These are phyloP conservation scores for Talaromyces verruculosus DNA, from an alignment of 2,329 filamentous ascomycete species.

Conservation along the genomic window DNA sequence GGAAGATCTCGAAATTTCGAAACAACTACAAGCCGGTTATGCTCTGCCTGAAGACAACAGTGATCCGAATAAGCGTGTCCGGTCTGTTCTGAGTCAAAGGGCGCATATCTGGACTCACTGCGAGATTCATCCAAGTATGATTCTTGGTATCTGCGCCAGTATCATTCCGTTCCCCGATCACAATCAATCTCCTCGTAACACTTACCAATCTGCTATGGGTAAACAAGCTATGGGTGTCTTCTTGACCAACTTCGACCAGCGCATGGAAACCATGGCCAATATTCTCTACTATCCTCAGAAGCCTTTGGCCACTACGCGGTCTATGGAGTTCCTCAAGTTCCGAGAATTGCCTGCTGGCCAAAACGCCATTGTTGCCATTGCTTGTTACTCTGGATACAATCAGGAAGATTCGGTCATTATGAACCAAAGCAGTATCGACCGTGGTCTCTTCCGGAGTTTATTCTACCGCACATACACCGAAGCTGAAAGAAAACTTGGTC, in stretches of 20 bases:
- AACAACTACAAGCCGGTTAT: slow-evolving; percentile 67
- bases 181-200: slow-evolving; percentile 96
- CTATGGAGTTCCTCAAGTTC: slow-evolving; percentile 99
- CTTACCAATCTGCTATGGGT: slow-evolving; percentile 98
- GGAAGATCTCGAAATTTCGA: slow-evolving; percentile 81
- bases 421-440: slow-evolving; percentile 99
- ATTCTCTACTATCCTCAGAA: slow-evolving; percentile 99
- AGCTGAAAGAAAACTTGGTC: slow-evolving; percentile 91
- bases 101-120: slow-evolving; percentile 96
- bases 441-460: slow-evolving; percentile 92
- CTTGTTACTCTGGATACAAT: slow-evolving; percentile 97
- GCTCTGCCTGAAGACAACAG: slow-evolving; percentile 58
- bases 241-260: slow-evolving; percentile 91
- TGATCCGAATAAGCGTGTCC: slow-evolving; percentile 82
- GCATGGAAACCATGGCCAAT: slow-evolving; percentile 99
- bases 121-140: slow-evolving; percentile 99
- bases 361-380: slow-evolving; percentile 97
- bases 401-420: slow-evolving; percentile 99
- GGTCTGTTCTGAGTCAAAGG: slow-evolving; percentile 80
- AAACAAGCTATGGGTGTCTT: slow-evolving; percentile 99
- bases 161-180: slow-evolving; percentile 99
- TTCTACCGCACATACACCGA: slow-evolving; percentile 98
- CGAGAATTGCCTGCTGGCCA: slow-evolving; percentile 93
- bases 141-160: slow-evolving; percentile 94
- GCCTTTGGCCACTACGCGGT: slow-evolving; percentile 89